Evolutionary conservation across 2,329 filamentous ascomycete genomes (phyloP), one percentile per base, ranked within the genome.

Genomic region (Sarocladium oryzae): DNA sequence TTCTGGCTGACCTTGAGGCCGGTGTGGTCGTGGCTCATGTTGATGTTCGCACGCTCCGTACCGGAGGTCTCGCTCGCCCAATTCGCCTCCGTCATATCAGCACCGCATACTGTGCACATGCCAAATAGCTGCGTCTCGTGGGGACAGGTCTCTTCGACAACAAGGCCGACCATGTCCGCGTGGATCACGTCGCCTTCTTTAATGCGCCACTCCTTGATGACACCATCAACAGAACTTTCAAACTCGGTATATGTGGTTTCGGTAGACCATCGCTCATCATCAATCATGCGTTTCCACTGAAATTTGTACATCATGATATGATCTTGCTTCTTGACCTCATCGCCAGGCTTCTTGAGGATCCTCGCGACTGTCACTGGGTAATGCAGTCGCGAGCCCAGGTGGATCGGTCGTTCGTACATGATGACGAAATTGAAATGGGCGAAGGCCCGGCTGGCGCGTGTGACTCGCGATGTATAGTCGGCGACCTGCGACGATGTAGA

Each of bases 291-390:
- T 63, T 75, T 84, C 69, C 85, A 91, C 61, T 84, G 84, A 72
- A 91, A 99, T 55, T 84, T 84, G 76, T 96, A 99, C 66, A 88
- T 82, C 65, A 99, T 84, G 52, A 97, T 77, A 51, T 83, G 78
- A 61, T 90, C 86, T 63, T 89, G 75, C 67, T 86, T 86, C 61
- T 82, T 78, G 62, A 99, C 80, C 55, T 78, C 65, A 60, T 96
- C 89, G 67, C 88, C 86, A 18, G 81, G 79, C 57, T 77, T 73
- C 68, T 89, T 90, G 58, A 92, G 79, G 55, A 97, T 78, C 68
- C 89, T 86, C 61, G 85, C 90, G 69, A 99, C 85, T 59, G 86
- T 95, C 69, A 97, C 91, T 61, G 93, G 93, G 70, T 97, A 99
- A 69, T 86, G 87, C 59, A 96, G 81, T 69, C 81, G 76, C 60